These are phyloP conservation scores for Herpotrichia juniperi DNA, from an alignment of 2,329 filamentous ascomycete genomes.

Conservation along the genomic window DNA sequence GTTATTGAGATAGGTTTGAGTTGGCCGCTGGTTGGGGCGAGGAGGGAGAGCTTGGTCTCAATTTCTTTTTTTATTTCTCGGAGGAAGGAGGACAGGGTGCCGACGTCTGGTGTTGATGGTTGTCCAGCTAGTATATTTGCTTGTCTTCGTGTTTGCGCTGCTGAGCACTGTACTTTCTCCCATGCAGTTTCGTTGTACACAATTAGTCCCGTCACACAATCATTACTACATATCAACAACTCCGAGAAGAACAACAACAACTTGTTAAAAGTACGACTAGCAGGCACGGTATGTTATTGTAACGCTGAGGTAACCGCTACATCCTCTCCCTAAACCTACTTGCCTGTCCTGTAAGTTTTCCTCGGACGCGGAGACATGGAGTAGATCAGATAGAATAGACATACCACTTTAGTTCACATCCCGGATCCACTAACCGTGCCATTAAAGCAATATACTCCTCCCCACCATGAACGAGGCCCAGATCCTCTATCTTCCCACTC, in stretches of 20 bases:
- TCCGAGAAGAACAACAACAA: no score
- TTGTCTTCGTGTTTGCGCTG: conserved; percentile 7
- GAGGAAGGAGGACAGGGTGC: conserved; percentile 23
- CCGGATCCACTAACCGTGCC: conserved; percentile 23
- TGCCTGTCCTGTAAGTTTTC: no score
- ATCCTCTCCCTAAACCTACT: no score
- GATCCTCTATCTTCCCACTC: conserved; percentile 28
- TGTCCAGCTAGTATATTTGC: conserved; percentile 11
- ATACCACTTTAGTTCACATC: conserved; percentile 8
- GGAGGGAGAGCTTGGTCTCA: conserved; percentile 17
- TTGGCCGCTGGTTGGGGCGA: not conserved
- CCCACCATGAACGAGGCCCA: conserved; percentile 27
- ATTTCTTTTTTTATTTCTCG: conserved; percentile 19
- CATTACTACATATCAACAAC: no score
- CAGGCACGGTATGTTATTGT: no score
- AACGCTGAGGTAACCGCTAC: no score
- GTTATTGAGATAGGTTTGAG: conserved; percentile 5
- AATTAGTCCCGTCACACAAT: no score
- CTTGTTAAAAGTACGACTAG: no score
- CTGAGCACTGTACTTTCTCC: conserved; percentile 3
- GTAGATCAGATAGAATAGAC: not conserved
- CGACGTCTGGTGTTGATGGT: conserved; percentile 20
- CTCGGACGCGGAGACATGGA: no score
- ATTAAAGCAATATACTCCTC: conserved; percentile 29
- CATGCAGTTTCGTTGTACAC: not conserved